Percentiles rank a stretch among this genome's conserved stretches.
Evolutionary conservation across 176 grass and related monocot species (phyloP).

Genomic region (Leersia perrieri): DNA sequence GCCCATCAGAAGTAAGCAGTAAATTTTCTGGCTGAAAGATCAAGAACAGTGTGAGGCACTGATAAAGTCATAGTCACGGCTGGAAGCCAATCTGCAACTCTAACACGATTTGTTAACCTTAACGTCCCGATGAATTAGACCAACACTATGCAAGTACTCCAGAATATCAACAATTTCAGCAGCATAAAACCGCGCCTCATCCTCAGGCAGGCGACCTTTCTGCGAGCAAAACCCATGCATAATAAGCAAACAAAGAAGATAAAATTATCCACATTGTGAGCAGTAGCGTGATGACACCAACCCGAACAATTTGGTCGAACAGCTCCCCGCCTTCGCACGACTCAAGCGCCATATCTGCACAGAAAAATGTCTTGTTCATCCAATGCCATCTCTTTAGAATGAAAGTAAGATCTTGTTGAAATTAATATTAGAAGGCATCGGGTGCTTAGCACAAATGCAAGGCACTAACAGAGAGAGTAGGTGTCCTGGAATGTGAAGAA

Average conservation of each 20-base stretch:
- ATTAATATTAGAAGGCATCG: background rate
- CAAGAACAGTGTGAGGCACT: background rate
- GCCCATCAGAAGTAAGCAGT: slow-evolving; percentile 83
- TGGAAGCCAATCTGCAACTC: background rate
- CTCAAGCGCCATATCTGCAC: slow-evolving; percentile 90
- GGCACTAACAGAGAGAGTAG: slow-evolving; percentile 81
- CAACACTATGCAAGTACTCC: slow-evolving; percentile 79
- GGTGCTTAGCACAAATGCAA: background rate
- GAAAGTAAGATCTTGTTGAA: background rate
- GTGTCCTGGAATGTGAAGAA: slow-evolving; percentile 98
- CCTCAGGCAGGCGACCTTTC: slow-evolving; percentile 67
- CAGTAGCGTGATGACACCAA: slow-evolving; percentile 23
- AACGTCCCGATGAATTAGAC: slow-evolving; percentile 91
- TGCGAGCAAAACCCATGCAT: slow-evolving; percentile 19
- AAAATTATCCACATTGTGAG: background rate
- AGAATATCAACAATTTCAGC: slow-evolving; percentile 89
- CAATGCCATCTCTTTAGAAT: background rate
- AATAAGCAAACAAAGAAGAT: background rate
- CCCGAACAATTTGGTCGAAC: slow-evolving; percentile 90
- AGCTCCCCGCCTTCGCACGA: slow-evolving; percentile 96
- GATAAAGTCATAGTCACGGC: background rate
- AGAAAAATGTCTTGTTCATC: background rate
- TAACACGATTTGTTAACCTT: slow-evolving; percentile 46
- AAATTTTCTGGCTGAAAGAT: slow-evolving; percentile 93
- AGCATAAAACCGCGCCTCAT: slow-evolving; percentile 84